Percentiles rank a stretch among this genome's conserved stretches.
Evolutionary conservation across 192 early-diverging fungal species (phyloP).

Genomic region (Umbelopsis vinacea): DNA sequence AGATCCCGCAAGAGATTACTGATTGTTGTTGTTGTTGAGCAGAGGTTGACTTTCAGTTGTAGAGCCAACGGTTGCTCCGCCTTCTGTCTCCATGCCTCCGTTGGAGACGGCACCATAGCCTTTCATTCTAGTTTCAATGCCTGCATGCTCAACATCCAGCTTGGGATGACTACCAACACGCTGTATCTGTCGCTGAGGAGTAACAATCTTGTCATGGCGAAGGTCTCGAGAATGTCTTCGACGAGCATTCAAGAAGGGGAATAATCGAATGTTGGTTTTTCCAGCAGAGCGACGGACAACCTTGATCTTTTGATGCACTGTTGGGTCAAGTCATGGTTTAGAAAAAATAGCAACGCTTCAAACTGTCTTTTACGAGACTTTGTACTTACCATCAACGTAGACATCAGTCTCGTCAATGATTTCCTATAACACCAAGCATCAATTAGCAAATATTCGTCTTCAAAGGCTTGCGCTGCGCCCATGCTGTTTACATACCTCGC

Average conservation of each 20-base stretch:
- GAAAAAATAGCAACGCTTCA: not conserved
- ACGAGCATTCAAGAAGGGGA: conserved; percentile 30
- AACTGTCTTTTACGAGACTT: not conserved
- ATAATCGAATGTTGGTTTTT: conserved; percentile 26
- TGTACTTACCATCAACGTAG: conserved; percentile 26
- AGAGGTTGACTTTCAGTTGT: conserved; percentile 4
- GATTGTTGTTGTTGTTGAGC: not conserved
- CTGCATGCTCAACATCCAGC: not conserved
- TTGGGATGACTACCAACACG: not conserved
- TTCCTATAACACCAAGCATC: conserved; percentile 36
- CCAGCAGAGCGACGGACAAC: conserved; percentile 49
- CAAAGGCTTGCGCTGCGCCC: not conserved
- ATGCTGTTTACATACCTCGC: no score
- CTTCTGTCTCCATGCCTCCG: not conserved
- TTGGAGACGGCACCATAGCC: conserved; percentile 14
- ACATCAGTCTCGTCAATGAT: conserved; percentile 82
- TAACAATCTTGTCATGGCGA: conserved; percentile 6
- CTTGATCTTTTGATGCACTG: conserved; percentile 60
- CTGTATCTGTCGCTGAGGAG: not conserved
- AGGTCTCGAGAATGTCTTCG: conserved; percentile 2
- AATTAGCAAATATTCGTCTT: not conserved
- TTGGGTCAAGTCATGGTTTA: not conserved
- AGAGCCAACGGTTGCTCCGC: not conserved
- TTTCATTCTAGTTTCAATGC: conserved; percentile 3
- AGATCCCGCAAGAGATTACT: not conserved